phyloP scores from a whole-genome alignment of 805 yeast species.

The Sugiyamaella boreocaroliniensis region DNA sequence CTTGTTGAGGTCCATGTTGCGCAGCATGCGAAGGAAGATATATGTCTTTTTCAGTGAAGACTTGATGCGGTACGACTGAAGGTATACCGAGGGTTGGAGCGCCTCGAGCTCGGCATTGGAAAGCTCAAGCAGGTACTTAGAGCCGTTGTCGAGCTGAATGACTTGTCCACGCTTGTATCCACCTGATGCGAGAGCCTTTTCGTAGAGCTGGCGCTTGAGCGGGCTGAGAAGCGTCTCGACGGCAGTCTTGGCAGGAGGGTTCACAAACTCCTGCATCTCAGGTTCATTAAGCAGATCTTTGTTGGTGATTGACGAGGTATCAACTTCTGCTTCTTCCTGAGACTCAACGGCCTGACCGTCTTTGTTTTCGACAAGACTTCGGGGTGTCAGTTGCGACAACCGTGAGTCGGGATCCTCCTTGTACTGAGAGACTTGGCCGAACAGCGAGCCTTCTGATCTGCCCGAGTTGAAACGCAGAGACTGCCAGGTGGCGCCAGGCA shows the following conservation, averaged over 20 bases:
- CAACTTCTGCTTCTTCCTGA: neutral
- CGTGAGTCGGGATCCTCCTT: conserved; percentile 13
- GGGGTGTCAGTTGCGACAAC: conserved; percentile 12
- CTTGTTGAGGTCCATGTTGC: conserved; percentile 59
- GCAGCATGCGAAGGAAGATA: conserved; percentile 65
- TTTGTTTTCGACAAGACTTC: neutral
- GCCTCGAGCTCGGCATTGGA: conserved; percentile 61
- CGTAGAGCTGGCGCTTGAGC: conserved; percentile 59
- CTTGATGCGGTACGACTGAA: conserved; percentile 74
- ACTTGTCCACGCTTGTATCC: conserved; percentile 60
- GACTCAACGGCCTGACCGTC: neutral
- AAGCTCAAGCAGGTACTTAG: conserved; percentile 49
- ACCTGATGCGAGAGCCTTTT: conserved; percentile 48
- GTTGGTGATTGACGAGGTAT: conserved; percentile 6
- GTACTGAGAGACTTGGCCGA: conserved; percentile 17
- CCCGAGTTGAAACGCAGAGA: neutral
- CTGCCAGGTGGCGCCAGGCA: neutral
- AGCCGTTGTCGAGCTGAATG: conserved; percentile 40
- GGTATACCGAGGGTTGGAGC: conserved; percentile 81
- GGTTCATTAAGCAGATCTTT: conserved; percentile 14
- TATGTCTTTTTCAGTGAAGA: conserved; percentile 87
- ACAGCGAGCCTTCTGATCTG: conserved; percentile 10
- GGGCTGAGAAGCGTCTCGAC: conserved; percentile 58
- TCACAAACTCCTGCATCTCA: conserved; percentile 41
- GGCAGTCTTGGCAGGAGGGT: conserved; percentile 49